A percentile compares a stretch with the other conserved stretches of the same genome.
phyloP scores from a whole-genome alignment of 805 yeast species.

The Barnettozyma vustinii region DNA sequence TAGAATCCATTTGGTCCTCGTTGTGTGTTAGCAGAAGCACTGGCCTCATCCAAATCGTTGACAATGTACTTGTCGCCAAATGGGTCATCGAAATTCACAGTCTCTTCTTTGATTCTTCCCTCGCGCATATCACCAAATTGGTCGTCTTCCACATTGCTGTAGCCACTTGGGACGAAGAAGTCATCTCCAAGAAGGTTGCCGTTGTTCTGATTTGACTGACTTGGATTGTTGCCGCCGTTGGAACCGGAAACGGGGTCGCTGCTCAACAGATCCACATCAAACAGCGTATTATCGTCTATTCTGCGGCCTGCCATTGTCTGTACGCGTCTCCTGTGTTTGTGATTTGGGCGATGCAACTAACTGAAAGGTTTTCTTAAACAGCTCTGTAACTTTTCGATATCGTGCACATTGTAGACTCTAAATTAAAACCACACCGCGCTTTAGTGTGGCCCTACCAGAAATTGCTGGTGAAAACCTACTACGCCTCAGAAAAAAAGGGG shows the following conservation, averaged over 20 bases:
- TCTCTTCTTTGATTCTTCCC: constrained; percentile 29
- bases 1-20: constrained; percentile 11
- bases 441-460: not conserved
- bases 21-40: constrained; percentile 13
- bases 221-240: constrained; percentile 5
- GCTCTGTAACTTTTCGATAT: too few relatives aligned
- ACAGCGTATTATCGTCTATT: constrained; percentile 26
- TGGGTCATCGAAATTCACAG: constrained; percentile 29
- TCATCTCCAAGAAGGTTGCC: constrained; percentile 18
- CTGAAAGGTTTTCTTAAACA: not conserved
- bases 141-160: constrained; percentile 11
- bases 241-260: constrained; percentile 1
- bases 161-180: constrained; percentile 10
- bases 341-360: not conserved
- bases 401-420: too few relatives aligned
- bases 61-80: constrained; percentile 30
- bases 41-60: constrained; percentile 30
- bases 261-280: constrained; percentile 34
- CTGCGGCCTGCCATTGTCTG: not conserved
- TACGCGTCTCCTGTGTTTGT: not conserved
- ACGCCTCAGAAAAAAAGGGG: constrained; percentile 4
- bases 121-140: constrained; percentile 20
- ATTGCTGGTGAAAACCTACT: too few relatives aligned
- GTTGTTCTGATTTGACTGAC: constrained; percentile 3
- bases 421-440: too few relatives aligned